phyloP scores from a whole-genome alignment of 2,329 filamentous ascomycete species.

The Diaporthe caulivora region DNA sequence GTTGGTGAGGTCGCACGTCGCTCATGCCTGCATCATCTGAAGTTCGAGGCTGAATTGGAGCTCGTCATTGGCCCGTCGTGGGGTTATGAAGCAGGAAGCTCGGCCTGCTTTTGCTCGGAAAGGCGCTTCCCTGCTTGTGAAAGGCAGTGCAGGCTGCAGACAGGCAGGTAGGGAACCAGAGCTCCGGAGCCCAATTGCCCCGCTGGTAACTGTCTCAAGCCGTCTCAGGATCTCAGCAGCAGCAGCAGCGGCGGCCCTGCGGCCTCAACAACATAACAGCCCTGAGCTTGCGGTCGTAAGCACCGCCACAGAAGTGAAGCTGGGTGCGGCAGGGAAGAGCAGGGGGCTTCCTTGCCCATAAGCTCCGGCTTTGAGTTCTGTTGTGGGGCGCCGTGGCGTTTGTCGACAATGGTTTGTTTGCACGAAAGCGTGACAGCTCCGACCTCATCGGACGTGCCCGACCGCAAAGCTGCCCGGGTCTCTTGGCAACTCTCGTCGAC shows the following conservation, averaged over 20 bases:
- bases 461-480: neutral
- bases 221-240: slow-evolving; percentile 3
- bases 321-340: neutral
- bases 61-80: slow-evolving; percentile 7
- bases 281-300: neutral
- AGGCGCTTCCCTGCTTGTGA: slow-evolving; percentile 22
- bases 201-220: neutral
- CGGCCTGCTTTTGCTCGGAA: slow-evolving; percentile 7
- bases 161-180: neutral
- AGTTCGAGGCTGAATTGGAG: slow-evolving; percentile 22
- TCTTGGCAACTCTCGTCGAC: slow-evolving; percentile 2
- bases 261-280: neutral
- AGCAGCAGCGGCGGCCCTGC: neutral
- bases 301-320: slow-evolving; percentile 23
- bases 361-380: neutral
- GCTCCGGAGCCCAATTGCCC: slow-evolving; percentile 11
- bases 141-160: too few species aligned
- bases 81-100: slow-evolving; percentile 11
- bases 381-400: neutral
- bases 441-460: neutral
- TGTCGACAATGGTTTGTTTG: neutral
- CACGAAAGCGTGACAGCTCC: slow-evolving; percentile 1
- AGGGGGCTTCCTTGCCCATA: slow-evolving; percentile 7
- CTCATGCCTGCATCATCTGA: slow-evolving; percentile 21
- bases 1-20: neutral